phyloP scores from a whole-genome alignment of 2,329 filamentous ascomycete species.

The Peltaster fructicola region DNA sequence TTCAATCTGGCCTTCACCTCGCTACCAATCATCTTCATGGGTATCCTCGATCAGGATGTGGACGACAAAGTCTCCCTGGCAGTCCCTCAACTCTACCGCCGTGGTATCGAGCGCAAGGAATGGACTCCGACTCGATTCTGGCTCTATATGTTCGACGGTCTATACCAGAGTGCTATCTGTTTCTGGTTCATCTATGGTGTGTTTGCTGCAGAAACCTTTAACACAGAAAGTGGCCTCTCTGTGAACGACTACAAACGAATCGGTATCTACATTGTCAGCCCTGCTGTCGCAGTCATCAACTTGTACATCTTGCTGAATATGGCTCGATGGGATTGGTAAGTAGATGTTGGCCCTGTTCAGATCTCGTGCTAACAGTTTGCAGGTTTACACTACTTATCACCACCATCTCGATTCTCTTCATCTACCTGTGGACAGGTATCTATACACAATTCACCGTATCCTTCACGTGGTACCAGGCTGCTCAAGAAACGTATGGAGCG shows the following conservation, averaged over 20 bases:
- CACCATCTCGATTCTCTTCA: slow-evolving; percentile 61
- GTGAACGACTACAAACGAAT: slow-evolving; percentile 68
- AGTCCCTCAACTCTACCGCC: slow-evolving; percentile 85
- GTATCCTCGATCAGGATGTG: slow-evolving; percentile 92
- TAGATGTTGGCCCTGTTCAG: no score
- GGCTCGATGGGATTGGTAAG: slow-evolving; percentile 98
- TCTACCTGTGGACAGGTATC: slow-evolving; percentile 92
- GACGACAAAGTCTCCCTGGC: slow-evolving; percentile 84
- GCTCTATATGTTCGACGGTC: slow-evolving; percentile 86
- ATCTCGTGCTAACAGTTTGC: no score
- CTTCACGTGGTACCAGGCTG: slow-evolving; percentile 58
- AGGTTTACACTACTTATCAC: slow-evolving; percentile 75
- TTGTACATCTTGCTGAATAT: slow-evolving; percentile 89
- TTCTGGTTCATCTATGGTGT: slow-evolving; percentile 86
- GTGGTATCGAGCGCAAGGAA: slow-evolving; percentile 87
- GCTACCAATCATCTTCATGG: slow-evolving; percentile 84
- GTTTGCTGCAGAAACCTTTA: slow-evolving; percentile 50
- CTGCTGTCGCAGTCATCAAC: slow-evolving; percentile 77
- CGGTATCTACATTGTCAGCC: slow-evolving; percentile 71
- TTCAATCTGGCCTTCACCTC: slow-evolving; percentile 97
- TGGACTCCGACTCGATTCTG: slow-evolving; percentile 96
- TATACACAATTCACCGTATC: slow-evolving; percentile 48
- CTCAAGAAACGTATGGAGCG: slow-evolving; percentile 59
- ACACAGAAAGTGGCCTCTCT: slow-evolving; percentile 54
- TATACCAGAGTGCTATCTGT: slow-evolving; percentile 85